These are phyloP conservation scores for Solanum hybrid DNA, from an alignment of 305 asterid genomes.

Conservation along the genomic window DNA sequence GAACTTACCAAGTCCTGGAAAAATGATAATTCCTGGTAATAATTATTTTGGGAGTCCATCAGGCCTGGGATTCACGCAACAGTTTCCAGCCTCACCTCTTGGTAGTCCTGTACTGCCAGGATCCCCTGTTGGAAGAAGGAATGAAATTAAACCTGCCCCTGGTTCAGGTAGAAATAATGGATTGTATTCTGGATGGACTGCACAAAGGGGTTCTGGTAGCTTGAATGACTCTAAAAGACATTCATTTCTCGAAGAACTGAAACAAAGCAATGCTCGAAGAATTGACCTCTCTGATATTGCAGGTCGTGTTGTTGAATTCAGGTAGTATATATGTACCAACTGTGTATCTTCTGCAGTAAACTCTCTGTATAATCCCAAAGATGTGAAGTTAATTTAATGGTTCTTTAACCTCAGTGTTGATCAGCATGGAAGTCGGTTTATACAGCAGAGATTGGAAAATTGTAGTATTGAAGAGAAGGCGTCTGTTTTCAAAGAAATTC, in stretches of 20 bases:
- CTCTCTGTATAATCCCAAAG: background rate
- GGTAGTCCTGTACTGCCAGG: constrained; percentile 67
- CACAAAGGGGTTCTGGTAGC: constrained; percentile 48
- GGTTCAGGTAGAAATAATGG: constrained; percentile 39
- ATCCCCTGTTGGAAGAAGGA: constrained; percentile 47
- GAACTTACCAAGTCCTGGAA: constrained; percentile 41
- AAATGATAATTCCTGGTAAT: constrained; percentile 32
- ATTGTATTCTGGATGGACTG: constrained; percentile 56
- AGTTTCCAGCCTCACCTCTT: constrained; percentile 54
- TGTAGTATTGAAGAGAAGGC: constrained; percentile 69
- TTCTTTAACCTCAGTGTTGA: constrained; percentile 45
- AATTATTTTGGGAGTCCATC: constrained; percentile 50
- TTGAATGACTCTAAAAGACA: constrained; percentile 43
- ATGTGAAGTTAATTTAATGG: background rate
- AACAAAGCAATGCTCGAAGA: constrained; percentile 52
- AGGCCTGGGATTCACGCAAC: constrained; percentile 44
- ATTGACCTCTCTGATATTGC: constrained; percentile 59
- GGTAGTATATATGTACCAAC: constrained; percentile 30
- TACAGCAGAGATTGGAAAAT: constrained; percentile 79
- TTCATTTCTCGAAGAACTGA: constrained; percentile 77
- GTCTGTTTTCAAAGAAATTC: constrained; percentile 61
- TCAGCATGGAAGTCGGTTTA: constrained; percentile 89
- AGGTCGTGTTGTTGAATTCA: constrained; percentile 72
- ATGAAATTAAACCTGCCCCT: constrained; percentile 42
- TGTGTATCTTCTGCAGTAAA: background rate